A percentile compares a stretch with the other conserved stretches of the same genome.
phyloP scores from a whole-genome alignment of 2,329 filamentous ascomycete species.

The Fusarium armeniacum region DNA sequence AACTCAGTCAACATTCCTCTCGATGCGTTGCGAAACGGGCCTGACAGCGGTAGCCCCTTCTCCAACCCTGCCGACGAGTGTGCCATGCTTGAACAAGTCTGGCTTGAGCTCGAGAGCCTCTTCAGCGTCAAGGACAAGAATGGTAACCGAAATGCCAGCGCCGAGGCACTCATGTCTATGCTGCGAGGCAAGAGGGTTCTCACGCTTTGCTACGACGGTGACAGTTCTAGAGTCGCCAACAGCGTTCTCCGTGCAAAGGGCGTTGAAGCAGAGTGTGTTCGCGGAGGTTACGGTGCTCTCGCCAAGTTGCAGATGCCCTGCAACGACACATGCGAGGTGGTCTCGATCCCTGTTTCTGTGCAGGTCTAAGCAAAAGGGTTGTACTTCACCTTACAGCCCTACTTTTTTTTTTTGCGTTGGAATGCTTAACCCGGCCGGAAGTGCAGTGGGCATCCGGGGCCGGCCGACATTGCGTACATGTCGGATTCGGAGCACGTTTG shows the following conservation, averaged over 20 bases:
- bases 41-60: slow-evolving; percentile 49
- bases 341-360: slow-evolving; percentile 42
- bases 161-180: slow-evolving; percentile 49
- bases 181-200: slow-evolving; percentile 58
- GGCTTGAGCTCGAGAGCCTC: slow-evolving; percentile 62
- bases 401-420: neutral
- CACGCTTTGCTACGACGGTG: slow-evolving; percentile 67
- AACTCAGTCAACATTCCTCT: slow-evolving; percentile 63
- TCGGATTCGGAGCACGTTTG: slow-evolving; percentile 7
- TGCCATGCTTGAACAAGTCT: slow-evolving; percentile 61
- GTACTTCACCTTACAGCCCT: neutral
- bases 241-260: slow-evolving; percentile 67
- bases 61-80: slow-evolving; percentile 63
- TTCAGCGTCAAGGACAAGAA: slow-evolving; percentile 55
- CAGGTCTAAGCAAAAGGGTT: slow-evolving; percentile 36
- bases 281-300: slow-evolving; percentile 57
- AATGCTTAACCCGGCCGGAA: slow-evolving; percentile 22
- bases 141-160: slow-evolving; percentile 49
- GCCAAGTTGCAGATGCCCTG: slow-evolving; percentile 48
- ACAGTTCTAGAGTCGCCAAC: slow-evolving; percentile 67
- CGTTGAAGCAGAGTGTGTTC: slow-evolving; percentile 61
- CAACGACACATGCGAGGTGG: slow-evolving; percentile 46
- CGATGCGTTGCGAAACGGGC: slow-evolving; percentile 53
- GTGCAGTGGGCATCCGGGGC: slow-evolving; percentile 49
- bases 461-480: neutral